Conservation (phyloP, 805 yeast genomes). For the Clavispora santaluciae region DNA sequence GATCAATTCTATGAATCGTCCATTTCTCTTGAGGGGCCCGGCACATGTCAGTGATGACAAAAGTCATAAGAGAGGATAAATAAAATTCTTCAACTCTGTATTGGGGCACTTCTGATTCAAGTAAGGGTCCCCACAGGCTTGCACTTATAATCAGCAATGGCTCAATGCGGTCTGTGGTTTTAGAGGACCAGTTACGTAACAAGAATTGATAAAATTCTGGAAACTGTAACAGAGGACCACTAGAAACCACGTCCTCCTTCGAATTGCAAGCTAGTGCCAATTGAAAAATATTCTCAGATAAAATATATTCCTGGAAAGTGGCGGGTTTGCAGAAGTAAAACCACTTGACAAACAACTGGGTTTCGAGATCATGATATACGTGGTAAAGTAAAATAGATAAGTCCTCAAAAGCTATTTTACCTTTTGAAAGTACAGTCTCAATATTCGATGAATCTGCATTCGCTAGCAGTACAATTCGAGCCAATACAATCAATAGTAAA, state of each 20-base stretch:
- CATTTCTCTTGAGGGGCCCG: background rate
- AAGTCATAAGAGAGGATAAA: background rate
- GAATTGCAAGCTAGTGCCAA: slow-evolving; percentile 7
- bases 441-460: background rate
- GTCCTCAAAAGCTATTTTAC: background rate
- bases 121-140: background rate
- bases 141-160: background rate
- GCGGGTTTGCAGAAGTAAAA: slow-evolving; percentile 10
- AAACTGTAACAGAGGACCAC: slow-evolving; percentile 22
- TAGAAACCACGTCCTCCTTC: slow-evolving; percentile 16
- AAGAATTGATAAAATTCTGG: slow-evolving; percentile 21
- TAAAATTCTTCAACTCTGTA: background rate
- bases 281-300: slow-evolving; percentile 18
- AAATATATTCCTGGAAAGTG: slow-evolving; percentile 6
- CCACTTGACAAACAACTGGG: slow-evolving; percentile 15
- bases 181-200: background rate
- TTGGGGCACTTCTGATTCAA: background rate
- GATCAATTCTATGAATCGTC: background rate
- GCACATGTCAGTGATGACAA: background rate
- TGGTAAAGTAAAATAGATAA: slow-evolving; percentile 1
- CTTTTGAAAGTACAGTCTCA: background rate
- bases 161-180: background rate
- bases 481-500: background rate
- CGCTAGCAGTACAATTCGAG: background rate
- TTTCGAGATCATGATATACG: slow-evolving; percentile 6